These are phyloP conservation scores for Neocallimastix lanati DNA, from an alignment of 192 early-diverging fungal genomes.

Conservation along the genomic window DNA sequence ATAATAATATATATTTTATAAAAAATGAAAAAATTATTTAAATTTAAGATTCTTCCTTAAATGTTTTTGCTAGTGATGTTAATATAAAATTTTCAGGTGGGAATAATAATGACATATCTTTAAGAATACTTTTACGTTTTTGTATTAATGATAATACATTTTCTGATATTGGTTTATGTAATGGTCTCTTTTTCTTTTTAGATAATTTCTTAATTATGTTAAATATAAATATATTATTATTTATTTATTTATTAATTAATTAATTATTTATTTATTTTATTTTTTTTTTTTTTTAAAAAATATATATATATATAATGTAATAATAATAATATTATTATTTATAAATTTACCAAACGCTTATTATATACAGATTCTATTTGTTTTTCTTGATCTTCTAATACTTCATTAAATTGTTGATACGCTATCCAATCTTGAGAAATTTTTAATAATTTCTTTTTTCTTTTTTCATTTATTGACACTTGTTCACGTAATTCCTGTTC, in stretches of 20 bases:
- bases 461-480: slow-evolving; percentile 36
- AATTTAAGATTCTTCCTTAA: not conserved
- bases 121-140: not conserved
- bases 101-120: not conserved
- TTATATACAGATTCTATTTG: slow-evolving; percentile 74
- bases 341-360: slow-evolving; percentile 68
- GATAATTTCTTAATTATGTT: not conserved
- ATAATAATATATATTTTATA: no score
- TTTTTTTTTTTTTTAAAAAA: no score
- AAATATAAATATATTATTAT: no score
- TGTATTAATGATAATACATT: not conserved
- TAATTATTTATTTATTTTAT: no score
- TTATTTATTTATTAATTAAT: no score
- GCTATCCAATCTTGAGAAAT: slow-evolving; percentile 53
- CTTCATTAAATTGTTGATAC: slow-evolving; percentile 71
- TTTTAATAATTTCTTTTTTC: slow-evolving; percentile 46
- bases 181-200: not conserved
- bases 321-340: not conserved
- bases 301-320: no score
- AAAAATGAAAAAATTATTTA: no score
- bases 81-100: not conserved
- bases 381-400: slow-evolving; percentile 74
- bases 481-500: slow-evolving; percentile 58
- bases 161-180: not conserved
- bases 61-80: not conserved